Evolutionary conservation across 2,329 filamentous ascomycete genomes (phyloP), one percentile per base, ranked within the genome.

Genomic region (Drechslera avenae): DNA sequence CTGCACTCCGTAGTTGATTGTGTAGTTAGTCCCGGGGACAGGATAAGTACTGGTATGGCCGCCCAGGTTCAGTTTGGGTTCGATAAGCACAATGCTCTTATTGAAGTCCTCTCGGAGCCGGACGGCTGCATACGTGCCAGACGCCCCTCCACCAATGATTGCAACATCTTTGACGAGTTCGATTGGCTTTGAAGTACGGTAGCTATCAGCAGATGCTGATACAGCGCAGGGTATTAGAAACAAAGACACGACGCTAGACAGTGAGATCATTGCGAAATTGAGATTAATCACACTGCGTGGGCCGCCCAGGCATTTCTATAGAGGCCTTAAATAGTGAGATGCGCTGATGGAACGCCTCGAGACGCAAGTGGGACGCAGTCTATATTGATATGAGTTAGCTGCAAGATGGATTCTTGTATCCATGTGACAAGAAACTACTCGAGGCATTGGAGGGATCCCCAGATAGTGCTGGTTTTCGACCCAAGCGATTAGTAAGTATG

Each of bases 21-120:
- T 67, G 1, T 54, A 47, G 13, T 68, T 66, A 4, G 72, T 75
- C 0, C 39, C 41, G 12, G 73, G 67, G 32, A 76, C 76, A 3
- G 62, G 68, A 57, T 79, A 82, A 8, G 78, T 81, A 32, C 77
- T 68, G 9, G 78, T 76, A 52, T 82, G 79, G 3, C 81, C 81
- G 16, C 80, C 81, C 53, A 82, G 63, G 17, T 46, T 56, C 19
- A 56, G 50, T 43, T 74, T 54, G 31, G 67, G 63, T 52, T 81
- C 78, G 19, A 80, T 60, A 5, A 81, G 46, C 1, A 72, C 66
- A 12, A 80, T 69, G n/a, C 52, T 74, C n/a, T 71, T 67, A 41
- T 73, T 72, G 30, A 66, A 42, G 46, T 67, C 64, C 43, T 79
- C 67, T n/a, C 68, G 62, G 4, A 80, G 68, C n/a, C 68, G 60